Conservation (phyloP, 2,329 filamentous ascomycete genomes). For the Fusarium circinatum region DNA sequence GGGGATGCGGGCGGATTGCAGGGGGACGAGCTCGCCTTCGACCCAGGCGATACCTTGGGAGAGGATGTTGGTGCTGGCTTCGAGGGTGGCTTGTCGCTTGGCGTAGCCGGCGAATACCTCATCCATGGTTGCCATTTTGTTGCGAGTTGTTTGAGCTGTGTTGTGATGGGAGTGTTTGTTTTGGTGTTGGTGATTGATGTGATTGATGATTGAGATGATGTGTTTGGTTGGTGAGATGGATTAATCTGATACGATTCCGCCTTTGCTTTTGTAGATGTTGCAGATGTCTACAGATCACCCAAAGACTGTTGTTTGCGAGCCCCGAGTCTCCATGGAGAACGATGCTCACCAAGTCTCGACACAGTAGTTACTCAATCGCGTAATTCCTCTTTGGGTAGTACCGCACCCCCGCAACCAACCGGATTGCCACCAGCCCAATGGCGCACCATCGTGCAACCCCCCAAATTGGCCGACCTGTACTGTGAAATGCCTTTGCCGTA, state of each 20-base stretch:
- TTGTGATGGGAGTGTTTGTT: not conserved
- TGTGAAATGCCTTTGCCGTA: too few relatives aligned
- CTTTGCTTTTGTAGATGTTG: conserved; percentile 11
- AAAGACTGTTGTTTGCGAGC: rapidly evolving
- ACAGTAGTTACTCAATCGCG: not conserved
- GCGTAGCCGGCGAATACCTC: conserved; percentile 53
- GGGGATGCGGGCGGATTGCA: conserved; percentile 60
- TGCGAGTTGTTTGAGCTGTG: not conserved
- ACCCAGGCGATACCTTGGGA: conserved; percentile 60
- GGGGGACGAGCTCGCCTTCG: conserved; percentile 54
- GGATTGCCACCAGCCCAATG: not conserved
- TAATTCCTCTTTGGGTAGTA: conserved; percentile 19
- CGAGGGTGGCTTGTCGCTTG: conserved; percentile 41
- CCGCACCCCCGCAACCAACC: not conserved
- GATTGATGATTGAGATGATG: not conserved
- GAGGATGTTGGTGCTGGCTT: conserved; percentile 13
- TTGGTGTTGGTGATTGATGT: not conserved
- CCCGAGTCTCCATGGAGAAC: not conserved
- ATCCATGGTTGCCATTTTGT: conserved; percentile 56
- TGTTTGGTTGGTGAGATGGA: not conserved
- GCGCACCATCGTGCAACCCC: too few relatives aligned
- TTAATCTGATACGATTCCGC: not conserved
- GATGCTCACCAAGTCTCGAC: not conserved
- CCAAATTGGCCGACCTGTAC: too few relatives aligned
- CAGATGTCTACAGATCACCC: rapidly evolving